phyloP scores from a whole-genome alignment of 495 filamentous ascomycete species.

The Hypoxylon subgilvum region DNA sequence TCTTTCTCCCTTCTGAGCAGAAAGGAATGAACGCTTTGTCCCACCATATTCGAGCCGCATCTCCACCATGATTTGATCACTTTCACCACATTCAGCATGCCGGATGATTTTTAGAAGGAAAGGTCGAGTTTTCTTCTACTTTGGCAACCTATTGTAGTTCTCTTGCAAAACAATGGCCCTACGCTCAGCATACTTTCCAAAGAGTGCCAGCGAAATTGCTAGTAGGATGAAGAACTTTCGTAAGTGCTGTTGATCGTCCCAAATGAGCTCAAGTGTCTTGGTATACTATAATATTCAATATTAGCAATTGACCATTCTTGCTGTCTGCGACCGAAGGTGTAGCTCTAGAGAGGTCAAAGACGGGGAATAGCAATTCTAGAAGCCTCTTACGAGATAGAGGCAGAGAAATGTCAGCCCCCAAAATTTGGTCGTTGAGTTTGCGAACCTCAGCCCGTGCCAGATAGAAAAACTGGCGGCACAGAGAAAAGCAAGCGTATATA shows the following conservation, averaged over 20 bases:
- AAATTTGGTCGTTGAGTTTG: constrained; percentile 1
- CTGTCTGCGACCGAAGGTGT: too few relatives aligned
- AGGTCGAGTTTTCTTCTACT: not conserved
- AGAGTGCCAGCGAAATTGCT: not conserved
- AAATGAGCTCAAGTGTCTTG: not conserved
- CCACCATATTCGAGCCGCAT: too few relatives aligned
- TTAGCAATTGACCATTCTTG: not conserved
- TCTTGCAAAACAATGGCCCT: not conserved
- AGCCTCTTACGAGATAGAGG: constrained; percentile 6
- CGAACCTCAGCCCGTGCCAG: constrained; percentile 1
- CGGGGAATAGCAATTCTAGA: not conserved
- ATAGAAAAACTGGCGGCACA: not conserved
- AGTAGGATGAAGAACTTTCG: constrained; percentile 2
- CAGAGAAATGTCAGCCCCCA: constrained; percentile 3
- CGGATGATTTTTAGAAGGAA: too few relatives aligned
- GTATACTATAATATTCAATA: not conserved
- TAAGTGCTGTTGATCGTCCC: not conserved
- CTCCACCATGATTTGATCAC: too few relatives aligned
- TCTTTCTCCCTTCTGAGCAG: too few relatives aligned
- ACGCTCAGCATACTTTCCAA: constrained; percentile 6
- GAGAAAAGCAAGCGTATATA: not conserved
- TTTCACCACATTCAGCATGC: too few relatives aligned
- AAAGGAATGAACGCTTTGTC: too few relatives aligned
- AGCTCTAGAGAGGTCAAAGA: too few relatives aligned
- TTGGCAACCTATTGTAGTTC: not conserved